phyloP scores from a whole-genome alignment of 768 basidiomycete genomes.

The Cystofilobasidium bisporidii region DNA sequence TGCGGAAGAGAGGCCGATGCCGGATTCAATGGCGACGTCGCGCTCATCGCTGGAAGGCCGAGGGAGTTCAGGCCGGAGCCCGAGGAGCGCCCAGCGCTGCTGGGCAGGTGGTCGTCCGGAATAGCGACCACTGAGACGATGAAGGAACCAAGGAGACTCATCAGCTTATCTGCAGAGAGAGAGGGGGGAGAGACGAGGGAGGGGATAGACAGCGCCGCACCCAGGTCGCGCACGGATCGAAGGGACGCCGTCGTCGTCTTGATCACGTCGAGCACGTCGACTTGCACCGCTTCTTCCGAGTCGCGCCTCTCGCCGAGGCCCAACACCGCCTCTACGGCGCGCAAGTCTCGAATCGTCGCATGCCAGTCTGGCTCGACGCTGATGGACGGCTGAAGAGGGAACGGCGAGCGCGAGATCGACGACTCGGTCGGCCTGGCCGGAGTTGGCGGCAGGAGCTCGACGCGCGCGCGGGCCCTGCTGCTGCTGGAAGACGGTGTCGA shows the following conservation, averaged over 20 bases:
- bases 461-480: too few species aligned
- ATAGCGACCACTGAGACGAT: too few species aligned
- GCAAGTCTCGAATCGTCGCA: constrained; percentile 62
- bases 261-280: constrained; percentile 61
- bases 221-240: constrained; percentile 69
- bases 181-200: too few species aligned
- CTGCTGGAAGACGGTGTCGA: not conserved
- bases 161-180: too few species aligned
- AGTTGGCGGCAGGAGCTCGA: constrained; percentile 39
- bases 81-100: not conserved
- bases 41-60: too few species aligned
- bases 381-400: constrained; percentile 48
- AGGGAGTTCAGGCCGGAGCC: constrained; percentile 1
- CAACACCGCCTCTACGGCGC: constrained; percentile 48
- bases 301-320: not conserved
- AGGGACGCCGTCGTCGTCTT: constrained; percentile 72
- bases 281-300: constrained; percentile 9
- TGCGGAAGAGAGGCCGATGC: constrained; percentile 11
- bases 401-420: constrained; percentile 42
- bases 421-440: constrained; percentile 42
- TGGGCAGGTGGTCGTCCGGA: constrained; percentile 48
- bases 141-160: too few species aligned
- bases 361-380: constrained; percentile 64
- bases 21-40: too few species aligned
- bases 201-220: constrained; percentile 38